A percentile compares a stretch with the other conserved stretches of the same genome.
Evolutionary conservation across 176 grass and related monocot genomes (phyloP).

Genomic region (Oryza punctata): DNA sequence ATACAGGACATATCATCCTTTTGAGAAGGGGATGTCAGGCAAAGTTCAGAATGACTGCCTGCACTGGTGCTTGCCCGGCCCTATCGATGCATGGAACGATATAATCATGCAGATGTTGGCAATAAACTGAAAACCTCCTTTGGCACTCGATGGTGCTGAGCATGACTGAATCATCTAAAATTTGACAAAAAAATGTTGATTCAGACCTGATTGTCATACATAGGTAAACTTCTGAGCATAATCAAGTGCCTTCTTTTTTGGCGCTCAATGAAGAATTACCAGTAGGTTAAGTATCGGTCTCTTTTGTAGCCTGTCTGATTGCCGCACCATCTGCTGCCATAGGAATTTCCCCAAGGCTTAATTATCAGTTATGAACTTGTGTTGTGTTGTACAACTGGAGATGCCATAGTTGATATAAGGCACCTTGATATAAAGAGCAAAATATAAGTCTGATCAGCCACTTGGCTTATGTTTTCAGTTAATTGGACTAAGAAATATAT

Average conservation of each 20-base stretch:
- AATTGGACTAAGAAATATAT: too few species aligned
- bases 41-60: conserved; percentile 83
- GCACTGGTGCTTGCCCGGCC: conserved; percentile 90
- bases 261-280: not conserved
- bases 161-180: not conserved
- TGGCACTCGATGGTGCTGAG: not conserved
- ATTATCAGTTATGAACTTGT: not conserved
- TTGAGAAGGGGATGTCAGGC: conserved; percentile 9
- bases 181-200: not conserved
- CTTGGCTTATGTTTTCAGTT: not conserved
- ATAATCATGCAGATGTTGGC: conserved; percentile 67
- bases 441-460: not conserved
- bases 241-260: not conserved
- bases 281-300: not conserved
- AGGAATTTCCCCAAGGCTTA: not conserved
- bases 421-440: not conserved
- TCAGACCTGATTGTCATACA: not conserved
- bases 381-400: conserved; percentile 6
- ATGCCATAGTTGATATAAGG: not conserved
- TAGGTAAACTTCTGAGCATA: not conserved
- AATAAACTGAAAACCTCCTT: not conserved
- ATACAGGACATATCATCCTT: conserved; percentile 73
- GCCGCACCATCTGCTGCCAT: not conserved
- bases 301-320: not conserved
- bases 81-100: conserved; percentile 86